phyloP scores from a whole-genome alignment of 2,329 filamentous ascomycete genomes.

The Akanthomyces uredinophilus region DNA sequence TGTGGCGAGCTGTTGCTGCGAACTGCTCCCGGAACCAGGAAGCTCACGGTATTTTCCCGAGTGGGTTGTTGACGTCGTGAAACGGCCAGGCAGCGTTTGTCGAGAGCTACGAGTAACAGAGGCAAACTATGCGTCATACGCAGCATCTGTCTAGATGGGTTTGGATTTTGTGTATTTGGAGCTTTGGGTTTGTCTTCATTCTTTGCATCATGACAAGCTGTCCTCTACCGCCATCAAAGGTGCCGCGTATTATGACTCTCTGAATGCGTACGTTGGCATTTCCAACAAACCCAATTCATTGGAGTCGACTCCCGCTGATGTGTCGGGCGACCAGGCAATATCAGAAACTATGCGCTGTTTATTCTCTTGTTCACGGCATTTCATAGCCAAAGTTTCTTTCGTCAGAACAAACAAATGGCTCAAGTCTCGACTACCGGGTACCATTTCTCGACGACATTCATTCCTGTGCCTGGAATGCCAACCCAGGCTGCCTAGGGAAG shows the following conservation, averaged over 20 bases:
- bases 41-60: background rate
- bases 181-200: background rate
- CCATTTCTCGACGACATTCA: background rate
- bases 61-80: too few species aligned
- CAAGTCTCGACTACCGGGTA: background rate
- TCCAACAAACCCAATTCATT: conserved; percentile 6
- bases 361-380: background rate
- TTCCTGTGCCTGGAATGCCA: conserved; percentile 8
- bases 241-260: background rate
- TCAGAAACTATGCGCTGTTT: background rate
- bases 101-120: too few species aligned
- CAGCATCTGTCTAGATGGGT: too few species aligned
- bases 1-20: background rate
- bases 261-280: background rate
- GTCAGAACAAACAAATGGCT: background rate
- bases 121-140: background rate
- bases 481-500: too few species aligned
- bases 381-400: background rate
- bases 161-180: too few species aligned
- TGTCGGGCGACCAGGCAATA: background rate
- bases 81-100: background rate
- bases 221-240: background rate
- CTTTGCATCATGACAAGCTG: background rate
- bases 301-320: background rate
- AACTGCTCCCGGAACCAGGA: background rate